phyloP scores from a whole-genome alignment of 2,329 filamentous ascomycete genomes.

The Polytolypa hystricis region DNA sequence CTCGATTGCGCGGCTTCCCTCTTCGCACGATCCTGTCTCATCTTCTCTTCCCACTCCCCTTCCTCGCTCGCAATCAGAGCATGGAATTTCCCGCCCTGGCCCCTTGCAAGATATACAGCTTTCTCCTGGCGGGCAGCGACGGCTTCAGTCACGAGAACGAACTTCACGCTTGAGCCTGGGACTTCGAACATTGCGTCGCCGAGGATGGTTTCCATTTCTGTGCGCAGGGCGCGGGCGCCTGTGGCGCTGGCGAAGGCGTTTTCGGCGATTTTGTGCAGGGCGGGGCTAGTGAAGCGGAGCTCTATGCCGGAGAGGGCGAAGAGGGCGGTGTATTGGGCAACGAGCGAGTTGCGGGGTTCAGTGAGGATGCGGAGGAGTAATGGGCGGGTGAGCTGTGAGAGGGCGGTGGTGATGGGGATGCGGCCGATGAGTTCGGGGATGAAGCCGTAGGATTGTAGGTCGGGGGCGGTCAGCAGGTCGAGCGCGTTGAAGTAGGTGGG shows the following conservation, averaged over 20 bases:
- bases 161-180: constrained; percentile 54
- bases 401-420: constrained; percentile 77
- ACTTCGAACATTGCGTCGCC: constrained; percentile 74
- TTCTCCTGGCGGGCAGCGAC: constrained; percentile 53
- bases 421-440: constrained; percentile 96
- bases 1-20: constrained; percentile 20
- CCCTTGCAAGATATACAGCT: constrained; percentile 41
- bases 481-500: constrained; percentile 47
- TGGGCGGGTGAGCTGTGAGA: constrained; percentile 60
- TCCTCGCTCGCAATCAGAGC: constrained; percentile 41
- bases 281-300: constrained; percentile 69
- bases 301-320: constrained; percentile 70
- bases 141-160: constrained; percentile 61
- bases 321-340: constrained; percentile 79
- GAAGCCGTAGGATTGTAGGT: constrained; percentile 77
- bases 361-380: constrained; percentile 77
- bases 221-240: constrained; percentile 67
- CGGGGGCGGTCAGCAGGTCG: constrained; percentile 61
- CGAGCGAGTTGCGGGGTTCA: constrained; percentile 78
- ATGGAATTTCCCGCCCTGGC: constrained; percentile 41
- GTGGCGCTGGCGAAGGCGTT: constrained; percentile 59
- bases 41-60: constrained; percentile 37
- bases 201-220: constrained; percentile 68
- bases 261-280: constrained; percentile 70
- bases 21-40: constrained; percentile 22